A percentile compares a stretch with the other conserved stretches of the same genome.
Evolutionary conservation across 192 early-diverging fungal species (phyloP).

Genomic region (Spizellomyces sp.): DNA sequence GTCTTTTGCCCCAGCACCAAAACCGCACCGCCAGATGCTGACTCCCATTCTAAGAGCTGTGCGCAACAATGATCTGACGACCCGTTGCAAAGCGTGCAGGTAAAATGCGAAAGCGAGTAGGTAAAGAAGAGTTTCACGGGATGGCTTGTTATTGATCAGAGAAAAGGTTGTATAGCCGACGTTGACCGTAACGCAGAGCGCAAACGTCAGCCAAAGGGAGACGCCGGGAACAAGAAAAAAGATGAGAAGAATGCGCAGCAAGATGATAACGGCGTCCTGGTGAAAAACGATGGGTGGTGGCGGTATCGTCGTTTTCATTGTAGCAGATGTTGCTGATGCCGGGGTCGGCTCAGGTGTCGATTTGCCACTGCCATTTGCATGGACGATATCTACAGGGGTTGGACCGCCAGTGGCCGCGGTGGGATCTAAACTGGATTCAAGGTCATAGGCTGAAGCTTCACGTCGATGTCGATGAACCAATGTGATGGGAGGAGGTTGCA

Average conservation of each 20-base stretch:
- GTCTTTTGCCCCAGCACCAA: conserved; percentile 3
- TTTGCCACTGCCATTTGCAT: too few relatives aligned
- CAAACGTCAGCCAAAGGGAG: conserved; percentile 10
- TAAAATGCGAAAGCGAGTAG: background rate
- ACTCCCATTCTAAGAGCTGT: background rate
- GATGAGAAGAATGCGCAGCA: conserved; percentile 14
- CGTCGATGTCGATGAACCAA: too few relatives aligned
- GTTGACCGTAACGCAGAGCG: conserved; percentile 15
- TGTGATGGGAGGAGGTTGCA: too few relatives aligned
- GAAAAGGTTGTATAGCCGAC: conserved; percentile 9
- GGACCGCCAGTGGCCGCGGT: too few relatives aligned
- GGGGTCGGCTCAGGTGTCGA: too few relatives aligned
- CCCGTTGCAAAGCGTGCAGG: background rate
- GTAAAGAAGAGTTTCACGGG: background rate
- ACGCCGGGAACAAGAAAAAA: conserved; percentile 5
- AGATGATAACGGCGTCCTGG: background rate
- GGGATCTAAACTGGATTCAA: too few relatives aligned
- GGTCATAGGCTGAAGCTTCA: too few relatives aligned
- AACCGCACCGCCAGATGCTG: background rate
- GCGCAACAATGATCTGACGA: background rate
- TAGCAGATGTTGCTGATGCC: too few relatives aligned
- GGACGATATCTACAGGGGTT: too few relatives aligned
- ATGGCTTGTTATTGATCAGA: background rate
- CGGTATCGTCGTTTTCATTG: background rate
- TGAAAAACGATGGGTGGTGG: conserved; percentile 2